phyloP scores from a whole-genome alignment of 345 rosid genomes.

The Ceriops decandra region DNA sequence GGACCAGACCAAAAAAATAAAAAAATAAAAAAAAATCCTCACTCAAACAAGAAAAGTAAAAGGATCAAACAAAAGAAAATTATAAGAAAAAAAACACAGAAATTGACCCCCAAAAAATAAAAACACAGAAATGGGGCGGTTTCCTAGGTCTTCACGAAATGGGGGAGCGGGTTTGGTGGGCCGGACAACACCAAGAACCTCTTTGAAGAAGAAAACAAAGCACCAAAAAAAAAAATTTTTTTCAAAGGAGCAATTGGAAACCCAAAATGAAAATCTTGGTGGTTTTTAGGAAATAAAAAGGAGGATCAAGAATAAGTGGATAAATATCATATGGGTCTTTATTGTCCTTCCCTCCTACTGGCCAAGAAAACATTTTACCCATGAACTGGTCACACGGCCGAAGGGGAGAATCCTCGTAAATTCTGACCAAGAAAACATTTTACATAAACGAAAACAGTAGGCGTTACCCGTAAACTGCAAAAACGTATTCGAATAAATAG shows the following conservation, averaged over 20 bases:
- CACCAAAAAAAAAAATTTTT: no score
- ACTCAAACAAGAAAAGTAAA: constrained; percentile 1
- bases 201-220: background rate
- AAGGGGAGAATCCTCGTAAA: constrained; percentile 23
- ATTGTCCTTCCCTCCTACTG: background rate
- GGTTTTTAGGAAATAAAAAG: background rate
- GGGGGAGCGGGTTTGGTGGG: constrained; percentile 16
- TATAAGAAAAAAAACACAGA: background rate
- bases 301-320: background rate
- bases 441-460: background rate
- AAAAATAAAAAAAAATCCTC: background rate
- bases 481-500: constrained; percentile 5
- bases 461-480: background rate
- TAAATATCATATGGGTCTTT: background rate
- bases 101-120: constrained; percentile 1
- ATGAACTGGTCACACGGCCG: background rate
- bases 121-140: constrained; percentile 14
- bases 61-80: background rate
- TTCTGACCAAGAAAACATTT: constrained; percentile 6
- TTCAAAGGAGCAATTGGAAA: background rate
- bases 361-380: no score
- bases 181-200: constrained; percentile 21
- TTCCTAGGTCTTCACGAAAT: constrained; percentile 30
- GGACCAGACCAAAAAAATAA: constrained; percentile 14
- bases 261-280: background rate